phyloP scores from a whole-genome alignment of 192 early-diverging fungal genomes.

The Coemansia sp. region DNA sequence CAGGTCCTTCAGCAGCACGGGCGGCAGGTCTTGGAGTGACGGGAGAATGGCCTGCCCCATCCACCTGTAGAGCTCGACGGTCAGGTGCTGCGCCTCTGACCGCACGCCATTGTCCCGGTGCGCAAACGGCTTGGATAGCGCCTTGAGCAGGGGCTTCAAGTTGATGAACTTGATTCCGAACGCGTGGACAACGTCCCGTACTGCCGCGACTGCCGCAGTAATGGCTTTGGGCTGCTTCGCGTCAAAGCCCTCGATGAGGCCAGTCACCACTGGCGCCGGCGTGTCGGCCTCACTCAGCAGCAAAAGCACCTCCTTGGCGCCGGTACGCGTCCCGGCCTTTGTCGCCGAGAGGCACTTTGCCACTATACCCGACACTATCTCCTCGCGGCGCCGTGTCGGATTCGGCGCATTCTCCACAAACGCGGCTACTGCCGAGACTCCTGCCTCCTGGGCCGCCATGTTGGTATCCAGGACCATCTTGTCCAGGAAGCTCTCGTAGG shows the following conservation, averaged over 20 bases:
- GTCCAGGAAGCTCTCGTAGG: conserved; percentile 65
- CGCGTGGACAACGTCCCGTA: conserved; percentile 58
- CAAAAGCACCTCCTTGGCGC: conserved; percentile 73
- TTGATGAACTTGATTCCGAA: conserved; percentile 79
- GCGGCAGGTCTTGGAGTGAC: conserved; percentile 81
- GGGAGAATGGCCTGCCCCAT: conserved; percentile 75
- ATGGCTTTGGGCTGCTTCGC: conserved; percentile 92
- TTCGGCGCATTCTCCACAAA: conserved; percentile 79
- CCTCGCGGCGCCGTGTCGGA: conserved; percentile 61
- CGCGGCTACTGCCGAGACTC: conserved; percentile 64
- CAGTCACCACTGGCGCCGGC: conserved; percentile 77
- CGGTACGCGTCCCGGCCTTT: conserved; percentile 71
- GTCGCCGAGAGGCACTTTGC: conserved; percentile 84
- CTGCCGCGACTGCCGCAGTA: conserved; percentile 58
- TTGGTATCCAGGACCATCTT: conserved; percentile 85
- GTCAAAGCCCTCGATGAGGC: conserved; percentile 66
- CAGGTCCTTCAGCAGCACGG: conserved; percentile 91
- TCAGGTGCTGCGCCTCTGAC: conserved; percentile 69
- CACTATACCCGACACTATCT: conserved; percentile 68
- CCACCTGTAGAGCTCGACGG: conserved; percentile 91
- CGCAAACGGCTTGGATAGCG: conserved; percentile 82
- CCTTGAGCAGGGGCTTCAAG: conserved; percentile 82
- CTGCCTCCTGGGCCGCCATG: conserved; percentile 85
- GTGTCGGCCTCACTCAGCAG: conserved; percentile 84
- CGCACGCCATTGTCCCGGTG: conserved; percentile 92